Percentiles rank a stretch among this genome's conserved stretches.
Evolutionary conservation across 2,329 filamentous ascomycete species (phyloP).

Genomic region (Monosporascus cannonballus): DNA sequence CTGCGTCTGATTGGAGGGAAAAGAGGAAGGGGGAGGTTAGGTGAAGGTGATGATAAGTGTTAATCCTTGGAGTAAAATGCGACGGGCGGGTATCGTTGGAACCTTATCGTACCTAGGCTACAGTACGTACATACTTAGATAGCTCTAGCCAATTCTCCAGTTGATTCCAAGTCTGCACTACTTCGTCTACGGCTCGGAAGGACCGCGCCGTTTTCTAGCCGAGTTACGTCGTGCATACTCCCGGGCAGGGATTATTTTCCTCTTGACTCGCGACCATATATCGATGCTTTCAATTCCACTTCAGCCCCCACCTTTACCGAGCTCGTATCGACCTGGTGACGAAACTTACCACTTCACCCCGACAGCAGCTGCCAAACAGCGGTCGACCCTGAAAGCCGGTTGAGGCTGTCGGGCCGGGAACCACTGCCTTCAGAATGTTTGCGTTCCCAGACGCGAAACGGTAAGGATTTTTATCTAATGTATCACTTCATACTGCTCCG

Average conservation of each 20-base stretch:
- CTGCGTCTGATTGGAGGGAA: too few relatives aligned
- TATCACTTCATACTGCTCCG: conserved; percentile 2
- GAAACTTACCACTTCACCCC: background rate
- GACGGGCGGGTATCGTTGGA: too few relatives aligned
- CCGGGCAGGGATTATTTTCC: background rate
- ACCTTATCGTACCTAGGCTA: too few relatives aligned
- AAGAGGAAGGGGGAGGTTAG: too few relatives aligned
- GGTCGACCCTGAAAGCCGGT: background rate
- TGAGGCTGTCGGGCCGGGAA: background rate
- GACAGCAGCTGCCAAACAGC: background rate
- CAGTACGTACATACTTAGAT: too few relatives aligned
- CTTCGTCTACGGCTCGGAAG: too few relatives aligned
- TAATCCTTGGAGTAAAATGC: too few relatives aligned
- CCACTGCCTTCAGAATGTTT: conserved; percentile 34
- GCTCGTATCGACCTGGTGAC: too few relatives aligned
- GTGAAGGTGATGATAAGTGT: too few relatives aligned
- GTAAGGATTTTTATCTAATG: conserved; percentile 25
- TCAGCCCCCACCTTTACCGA: background rate
- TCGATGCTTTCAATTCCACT: background rate
- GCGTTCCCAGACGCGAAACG: conserved; percentile 47
- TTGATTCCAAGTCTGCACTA: too few relatives aligned
- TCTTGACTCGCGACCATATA: background rate
- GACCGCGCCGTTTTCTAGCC: background rate
- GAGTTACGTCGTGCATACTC: background rate
- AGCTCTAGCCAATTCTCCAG: too few relatives aligned